These are phyloP conservation scores for Herpetomonas tarakana DNA, from an alignment of 208 protist species.

Conservation along the genomic window DNA sequence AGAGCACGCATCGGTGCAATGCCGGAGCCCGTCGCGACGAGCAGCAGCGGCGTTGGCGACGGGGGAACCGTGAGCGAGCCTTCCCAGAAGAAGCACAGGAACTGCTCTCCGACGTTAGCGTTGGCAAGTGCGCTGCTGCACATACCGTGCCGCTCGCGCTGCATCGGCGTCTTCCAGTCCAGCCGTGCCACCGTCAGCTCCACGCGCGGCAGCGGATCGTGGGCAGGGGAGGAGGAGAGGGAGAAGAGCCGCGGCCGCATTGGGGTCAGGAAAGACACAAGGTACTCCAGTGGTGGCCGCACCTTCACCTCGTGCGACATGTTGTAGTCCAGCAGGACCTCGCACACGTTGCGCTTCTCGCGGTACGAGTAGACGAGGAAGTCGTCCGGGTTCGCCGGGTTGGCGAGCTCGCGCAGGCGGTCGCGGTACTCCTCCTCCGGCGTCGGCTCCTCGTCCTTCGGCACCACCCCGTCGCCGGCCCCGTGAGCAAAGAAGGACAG, in stretches of 20 bases:
- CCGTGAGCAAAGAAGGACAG: constrained; percentile 38
- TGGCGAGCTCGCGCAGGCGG: constrained; percentile 70
- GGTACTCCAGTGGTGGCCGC: constrained; percentile 40
- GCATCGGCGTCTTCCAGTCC: constrained; percentile 74
- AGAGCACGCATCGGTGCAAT: constrained; percentile 73
- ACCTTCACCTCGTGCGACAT: constrained; percentile 8
- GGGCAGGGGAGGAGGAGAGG: constrained; percentile 52
- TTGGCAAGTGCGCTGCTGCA: constrained; percentile 57
- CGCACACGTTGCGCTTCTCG: constrained; percentile 86
- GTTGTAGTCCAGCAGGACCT: constrained; percentile 84
- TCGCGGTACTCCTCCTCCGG: constrained; percentile 39
- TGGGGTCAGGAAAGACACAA: constrained; percentile 52
- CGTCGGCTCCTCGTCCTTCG: constrained; percentile 16
- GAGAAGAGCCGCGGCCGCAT: constrained; percentile 85
- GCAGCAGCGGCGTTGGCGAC: constrained; percentile 49
- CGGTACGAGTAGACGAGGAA: constrained; percentile 79
- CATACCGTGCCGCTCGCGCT: constrained; percentile 60
- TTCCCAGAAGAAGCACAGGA: constrained; percentile 68
- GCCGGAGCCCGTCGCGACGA: constrained; percentile 78
- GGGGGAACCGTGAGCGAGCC: constrained; percentile 48
- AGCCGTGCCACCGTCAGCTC: constrained; percentile 69
- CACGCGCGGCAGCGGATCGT: constrained; percentile 32
- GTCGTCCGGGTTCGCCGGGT: constrained; percentile 47
- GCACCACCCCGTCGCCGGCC: constrained; percentile 5
- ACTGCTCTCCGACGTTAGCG: constrained; percentile 27